These are phyloP conservation scores for Kokia cookei DNA, from an alignment of 441 rosid species.

Conservation along the genomic window DNA sequence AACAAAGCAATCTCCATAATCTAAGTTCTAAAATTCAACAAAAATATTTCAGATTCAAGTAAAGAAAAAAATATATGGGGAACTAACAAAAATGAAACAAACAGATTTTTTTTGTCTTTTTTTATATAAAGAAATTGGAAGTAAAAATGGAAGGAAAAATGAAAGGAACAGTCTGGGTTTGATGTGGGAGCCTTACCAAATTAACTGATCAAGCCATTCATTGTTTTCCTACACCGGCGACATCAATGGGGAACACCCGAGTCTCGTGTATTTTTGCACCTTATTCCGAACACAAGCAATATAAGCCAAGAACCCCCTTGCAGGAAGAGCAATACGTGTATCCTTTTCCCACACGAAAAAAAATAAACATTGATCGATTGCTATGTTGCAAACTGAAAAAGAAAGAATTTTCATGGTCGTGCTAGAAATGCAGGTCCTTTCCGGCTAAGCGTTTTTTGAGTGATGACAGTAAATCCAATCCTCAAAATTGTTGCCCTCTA, in stretches of 20 bases:
- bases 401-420: constrained; percentile 49
- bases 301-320: constrained; percentile 27
- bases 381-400: constrained; percentile 69
- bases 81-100: constrained; percentile 21
- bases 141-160: constrained; percentile 6
- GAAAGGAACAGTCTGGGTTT: constrained; percentile 15
- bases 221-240: constrained; percentile 25
- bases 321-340: constrained; percentile 28
- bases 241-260: constrained; percentile 13
- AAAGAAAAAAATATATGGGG: constrained; percentile 10
- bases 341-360: constrained; percentile 42
- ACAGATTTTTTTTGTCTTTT: not conserved
- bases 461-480: constrained; percentile 24
- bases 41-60: constrained; percentile 16
- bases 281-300: constrained; percentile 24
- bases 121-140: constrained; percentile 1
- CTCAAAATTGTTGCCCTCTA: constrained; percentile 18
- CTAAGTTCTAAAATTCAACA: constrained; percentile 45
- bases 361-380: constrained; percentile 40
- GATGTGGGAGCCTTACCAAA: constrained; percentile 28
- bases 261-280: constrained; percentile 10
- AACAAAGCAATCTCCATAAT: constrained; percentile 40
- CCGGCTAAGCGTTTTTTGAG: constrained; percentile 4
- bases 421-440: constrained; percentile 26
- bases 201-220: constrained; percentile 27